Evolutionary conservation across 305 asterid species (phyloP), one percentile per base, ranked within the genome.

Genomic region (Fraxinus paxiana): DNA sequence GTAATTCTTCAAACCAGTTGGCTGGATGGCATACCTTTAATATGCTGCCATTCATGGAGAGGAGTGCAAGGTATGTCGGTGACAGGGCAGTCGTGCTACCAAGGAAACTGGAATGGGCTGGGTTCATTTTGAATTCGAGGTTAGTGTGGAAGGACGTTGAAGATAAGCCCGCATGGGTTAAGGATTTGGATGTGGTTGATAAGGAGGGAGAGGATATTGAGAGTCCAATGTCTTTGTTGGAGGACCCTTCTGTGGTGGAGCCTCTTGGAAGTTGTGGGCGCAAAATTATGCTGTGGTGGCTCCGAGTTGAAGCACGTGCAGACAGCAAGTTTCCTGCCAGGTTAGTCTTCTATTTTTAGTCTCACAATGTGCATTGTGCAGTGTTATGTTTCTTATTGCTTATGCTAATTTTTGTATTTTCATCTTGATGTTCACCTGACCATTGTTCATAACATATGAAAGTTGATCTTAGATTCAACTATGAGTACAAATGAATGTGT

Each of bases 251-350:
- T 17, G 85, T 87, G 28, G 95, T 93, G 79, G 97, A 94, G 86
- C 98, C 98, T 83, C 96, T 94, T 33, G 97, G 98, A 72, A 90
- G 88, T 80, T 93, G 97, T 74, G 98, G 98, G 38, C 92, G 90
- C 51, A 94, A 89, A 83, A 84, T 94, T 54, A 80, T 93, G 94
- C 84, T 93, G 73, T 94, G 97, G 97, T 93, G 97, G 98, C 91
- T 93, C 74, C 97, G 97, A 28, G 98, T 96, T 73, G 99, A 96
- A 87, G 98, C 99, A 5, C 90, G 95, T 77, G 90, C 97, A 28
- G 98, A 94, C 85, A 93, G 97, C 91, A 93, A 91, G 87, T 94
- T 94, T 81, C 98, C 97, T 82, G 88, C 97, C 63, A 88, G 98
- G 98, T 94, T 85, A 83, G 96, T 81, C 85, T 48, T 28, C 73